Conservation (phyloP, 495 filamentous ascomycete species). For the Talaromyces nanjingensis region DNA sequence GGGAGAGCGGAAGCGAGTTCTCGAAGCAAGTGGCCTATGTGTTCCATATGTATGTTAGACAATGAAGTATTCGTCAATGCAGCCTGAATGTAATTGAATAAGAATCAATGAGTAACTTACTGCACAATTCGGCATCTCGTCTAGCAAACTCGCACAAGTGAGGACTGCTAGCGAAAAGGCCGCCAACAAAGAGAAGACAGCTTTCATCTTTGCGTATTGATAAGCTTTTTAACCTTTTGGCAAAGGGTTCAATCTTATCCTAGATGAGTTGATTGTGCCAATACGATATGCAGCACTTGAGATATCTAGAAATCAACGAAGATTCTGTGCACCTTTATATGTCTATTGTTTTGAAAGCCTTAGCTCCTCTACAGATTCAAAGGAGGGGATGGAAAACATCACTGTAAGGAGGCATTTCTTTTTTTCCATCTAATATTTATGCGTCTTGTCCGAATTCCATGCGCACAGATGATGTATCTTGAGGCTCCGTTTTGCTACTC, state of each 20-base stretch:
- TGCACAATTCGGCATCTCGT: neutral
- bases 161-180: neutral
- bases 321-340: neutral
- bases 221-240: neutral
- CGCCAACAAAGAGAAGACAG: neutral
- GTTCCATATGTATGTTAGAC: neutral
- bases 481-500: neutral
- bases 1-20: neutral
- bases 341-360: neutral
- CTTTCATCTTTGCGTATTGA: neutral
- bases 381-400: neutral
- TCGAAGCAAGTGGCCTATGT: slow-evolving; percentile 7
- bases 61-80: neutral
- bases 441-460: neutral
- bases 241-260: neutral
- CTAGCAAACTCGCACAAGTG: neutral
- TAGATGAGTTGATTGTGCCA: neutral
- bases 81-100: neutral
- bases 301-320: neutral
- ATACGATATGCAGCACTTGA: neutral
- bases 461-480: neutral
- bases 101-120: neutral
- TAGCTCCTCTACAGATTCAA: neutral
- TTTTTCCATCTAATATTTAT: neutral
- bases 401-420: slow-evolving; percentile 4